Conservation (phyloP, 805 yeast genomes). For the Candida rishiriensis region DNA sequence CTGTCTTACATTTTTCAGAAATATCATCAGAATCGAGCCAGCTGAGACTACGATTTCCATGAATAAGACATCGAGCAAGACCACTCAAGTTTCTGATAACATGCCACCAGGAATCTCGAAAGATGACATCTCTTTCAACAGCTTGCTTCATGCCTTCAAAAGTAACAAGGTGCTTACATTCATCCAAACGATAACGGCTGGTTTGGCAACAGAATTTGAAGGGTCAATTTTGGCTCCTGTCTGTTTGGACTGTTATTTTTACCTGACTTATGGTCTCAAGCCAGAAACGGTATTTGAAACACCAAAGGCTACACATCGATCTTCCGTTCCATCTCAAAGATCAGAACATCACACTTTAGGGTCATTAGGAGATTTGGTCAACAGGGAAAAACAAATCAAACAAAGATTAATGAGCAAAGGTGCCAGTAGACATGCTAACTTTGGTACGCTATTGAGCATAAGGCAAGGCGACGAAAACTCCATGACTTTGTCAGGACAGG, state of each 20-base stretch:
- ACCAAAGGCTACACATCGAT: background rate
- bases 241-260: constrained; percentile 65
- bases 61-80: constrained; percentile 32
- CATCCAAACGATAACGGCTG: constrained; percentile 64
- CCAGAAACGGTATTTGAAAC: constrained; percentile 28
- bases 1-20: constrained; percentile 70
- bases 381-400: constrained; percentile 54
- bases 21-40: constrained; percentile 74
- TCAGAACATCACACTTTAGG: background rate
- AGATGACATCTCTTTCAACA: constrained; percentile 66
- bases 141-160: constrained; percentile 55
- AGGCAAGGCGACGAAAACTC: constrained; percentile 56
- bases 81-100: constrained; percentile 29
- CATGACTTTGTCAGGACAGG: constrained; percentile 68
- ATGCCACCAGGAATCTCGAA: constrained; percentile 53
- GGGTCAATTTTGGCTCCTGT: constrained; percentile 54
- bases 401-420: constrained; percentile 18
- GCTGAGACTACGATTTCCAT: constrained; percentile 48
- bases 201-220: constrained; percentile 61
- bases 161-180: constrained; percentile 70
- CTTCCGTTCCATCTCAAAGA: no score
- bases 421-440: constrained; percentile 70
- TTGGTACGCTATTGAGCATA: constrained; percentile 80
- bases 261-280: constrained; percentile 55
- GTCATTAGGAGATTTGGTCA: constrained; percentile 47